Base-by-base conservation (phyloP, 179 eudicot genomes). In the Corrigiola litoralis region DNA sequence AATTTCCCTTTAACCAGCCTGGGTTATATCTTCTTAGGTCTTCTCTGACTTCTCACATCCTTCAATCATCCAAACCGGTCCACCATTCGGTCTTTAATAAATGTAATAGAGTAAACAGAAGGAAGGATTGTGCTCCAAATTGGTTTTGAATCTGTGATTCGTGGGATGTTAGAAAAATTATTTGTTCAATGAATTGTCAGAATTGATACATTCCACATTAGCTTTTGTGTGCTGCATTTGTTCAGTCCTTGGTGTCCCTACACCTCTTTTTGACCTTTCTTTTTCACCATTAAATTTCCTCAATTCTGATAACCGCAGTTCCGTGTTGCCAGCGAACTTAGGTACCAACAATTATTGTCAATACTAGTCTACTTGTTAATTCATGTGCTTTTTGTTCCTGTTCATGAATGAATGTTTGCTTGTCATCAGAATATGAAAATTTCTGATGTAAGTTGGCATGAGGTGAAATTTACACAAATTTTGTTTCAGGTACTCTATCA, bases 401-500 rank as follows among this genome's bases (percentile, higher is more conserved):
- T 23, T 25, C 23, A 27, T 56, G 2, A 42, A 20, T 44, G 21
- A 12, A 23, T 23, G 17, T 40, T 48, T n/a, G 18, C 8, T 8
- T 6, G 7, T 2, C 9, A 4, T 28, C 28, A 12, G 8, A 46
- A 56, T 7, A 34, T 14, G 23, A 12, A 33, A 1, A 31, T 33
- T 32, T 55, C 12, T 16, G 24, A 51, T 33, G 17, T 50, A 38
- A 17, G 8, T 4, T 25, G 32, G 61, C 33, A 2, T 53, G 52
- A 17, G 6, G n/a, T 31, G 46, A 29, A 73, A 44, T 34, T 28
- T 36, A 16, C 13, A 29, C 32, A 18, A 49, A 20, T 28, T 64
- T 47, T 21, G 17, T 58, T 29, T 57, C 84, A 84, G 89, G 86
- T 82, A 72, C 44, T 78, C 89, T 34, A 75, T 84, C 67, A 79